Percentiles rank a stretch among this genome's conserved stretches.
Evolutionary conservation across 2,329 filamentous ascomycete genomes (phyloP).

Genomic region (Cladosporium oxysporum): DNA sequence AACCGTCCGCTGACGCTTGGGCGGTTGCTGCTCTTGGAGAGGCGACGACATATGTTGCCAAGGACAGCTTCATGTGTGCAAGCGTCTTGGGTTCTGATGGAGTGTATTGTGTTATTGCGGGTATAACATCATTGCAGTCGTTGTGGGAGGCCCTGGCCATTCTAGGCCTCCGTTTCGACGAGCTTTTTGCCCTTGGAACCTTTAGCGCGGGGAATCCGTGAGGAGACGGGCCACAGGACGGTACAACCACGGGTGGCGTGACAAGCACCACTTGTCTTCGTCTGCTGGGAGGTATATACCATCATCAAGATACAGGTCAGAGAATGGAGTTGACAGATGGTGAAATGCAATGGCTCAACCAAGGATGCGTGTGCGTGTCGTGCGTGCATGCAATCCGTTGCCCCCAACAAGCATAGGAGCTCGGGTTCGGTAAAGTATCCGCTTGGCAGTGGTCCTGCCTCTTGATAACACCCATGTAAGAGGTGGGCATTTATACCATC

Average conservation of each 20-base stretch:
- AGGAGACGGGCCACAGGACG: neutral
- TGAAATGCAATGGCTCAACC: neutral
- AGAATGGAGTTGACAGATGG: neutral
- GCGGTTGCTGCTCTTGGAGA: conserved; percentile 14
- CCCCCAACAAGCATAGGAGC: neutral
- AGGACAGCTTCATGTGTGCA: conserved; percentile 14
- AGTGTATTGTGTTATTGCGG: conserved; percentile 3
- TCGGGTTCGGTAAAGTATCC: neutral
- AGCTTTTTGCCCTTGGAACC: neutral
- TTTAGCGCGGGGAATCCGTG: conserved; percentile 4
- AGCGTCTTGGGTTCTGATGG: neutral
- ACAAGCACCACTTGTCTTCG: neutral
- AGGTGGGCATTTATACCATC: neutral
- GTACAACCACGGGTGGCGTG: neutral
- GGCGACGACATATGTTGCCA: conserved; percentile 18
- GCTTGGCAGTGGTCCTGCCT: neutral
- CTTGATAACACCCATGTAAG: neutral
- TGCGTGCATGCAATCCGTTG: neutral
- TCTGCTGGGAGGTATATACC: neutral
- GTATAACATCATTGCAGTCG: neutral
- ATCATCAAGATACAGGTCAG: neutral
- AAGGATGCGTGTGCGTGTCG: neutral
- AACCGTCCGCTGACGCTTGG: conserved; percentile 19
- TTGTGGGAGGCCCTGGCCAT: neutral
- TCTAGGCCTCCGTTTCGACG: neutral